Evolutionary conservation across 2,329 filamentous ascomycete species (phyloP), one percentile per base, ranked within the genome.

Genomic region (Claviceps sp.): DNA sequence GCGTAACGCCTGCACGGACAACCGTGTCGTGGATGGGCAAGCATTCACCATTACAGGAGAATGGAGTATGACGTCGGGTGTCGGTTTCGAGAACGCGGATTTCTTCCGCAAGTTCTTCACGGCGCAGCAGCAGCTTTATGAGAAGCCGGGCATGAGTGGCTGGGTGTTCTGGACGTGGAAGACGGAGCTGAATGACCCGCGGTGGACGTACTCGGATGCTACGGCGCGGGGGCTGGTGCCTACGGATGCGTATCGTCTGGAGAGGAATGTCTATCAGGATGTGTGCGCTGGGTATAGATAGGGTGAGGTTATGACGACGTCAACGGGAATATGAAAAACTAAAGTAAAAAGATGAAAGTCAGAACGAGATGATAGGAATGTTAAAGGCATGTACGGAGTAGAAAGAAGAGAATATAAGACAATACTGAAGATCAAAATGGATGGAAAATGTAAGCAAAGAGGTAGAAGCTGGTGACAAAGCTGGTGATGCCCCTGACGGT

Each of bases 111-210:
- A 71, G 54, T 82, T 73, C 71, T 82, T 78, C 61, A 73, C 73
- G 1, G 77, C 77, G 1, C 78, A 81, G 64, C 68, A 74, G 6
- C 67, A 71, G 52, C 65, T 71, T 2, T 81, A 79, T 53, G 78
- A 82, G 64, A 70, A 69, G 55, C 58, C 59, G 0, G 63, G 68
- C 51, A 60, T 59, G 58, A 65, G 67, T n/a, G 76, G 77, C 0
- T 81, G 77, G 76, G 61, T 77, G 1, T 81, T 77, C 59, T 82
- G 78, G 78, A 71, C 70, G 1, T 81, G 78, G 78, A 82, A 80
- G 66, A 61, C 62, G 16, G 60, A 64, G 52, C 51, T 63, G 14
- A 59, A 60, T 7, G 61, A 64, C 50, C 62, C 61, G 20, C 54
- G 59, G n/a, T 64, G 62, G 62, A 62, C 60, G 7, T 64, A 64